Evolutionary conservation across 2,329 filamentous ascomycete genomes (phyloP).

Genomic region (Monascus ruber): DNA sequence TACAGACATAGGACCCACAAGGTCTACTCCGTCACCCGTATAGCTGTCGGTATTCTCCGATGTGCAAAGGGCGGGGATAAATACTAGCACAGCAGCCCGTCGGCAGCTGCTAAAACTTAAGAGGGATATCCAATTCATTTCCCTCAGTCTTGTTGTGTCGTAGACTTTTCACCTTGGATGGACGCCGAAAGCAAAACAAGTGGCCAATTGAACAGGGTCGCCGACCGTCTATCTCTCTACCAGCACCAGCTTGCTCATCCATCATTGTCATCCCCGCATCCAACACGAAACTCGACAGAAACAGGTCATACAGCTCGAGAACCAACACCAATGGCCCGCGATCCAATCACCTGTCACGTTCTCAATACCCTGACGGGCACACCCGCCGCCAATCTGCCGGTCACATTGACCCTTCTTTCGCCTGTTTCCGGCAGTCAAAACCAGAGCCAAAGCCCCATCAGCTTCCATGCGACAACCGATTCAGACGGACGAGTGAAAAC

Average conservation of each 20-base stretch:
- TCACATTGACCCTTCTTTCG: constrained; percentile 46
- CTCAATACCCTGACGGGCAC: constrained; percentile 39
- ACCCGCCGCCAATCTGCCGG: constrained; percentile 35
- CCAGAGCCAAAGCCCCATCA: constrained; percentile 9
- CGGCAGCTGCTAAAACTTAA: neutral
- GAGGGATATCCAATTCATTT: neutral
- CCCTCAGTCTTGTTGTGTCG: constrained; percentile 1
- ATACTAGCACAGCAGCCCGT: constrained; percentile 2
- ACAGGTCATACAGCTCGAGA: constrained; percentile 2
- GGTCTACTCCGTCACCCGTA: constrained; percentile 10
- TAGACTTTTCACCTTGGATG: constrained; percentile 9
- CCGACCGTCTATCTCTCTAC: constrained; percentile 22
- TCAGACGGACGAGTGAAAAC: constrained; percentile 36
- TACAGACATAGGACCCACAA: neutral
- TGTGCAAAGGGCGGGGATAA: constrained; percentile 12
- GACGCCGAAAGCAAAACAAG: constrained; percentile 4
- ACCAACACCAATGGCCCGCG: constrained; percentile 24
- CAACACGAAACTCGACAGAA: constrained; percentile 3
- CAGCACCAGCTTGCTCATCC: constrained; percentile 18
- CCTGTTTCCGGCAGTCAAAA: constrained; percentile 27
- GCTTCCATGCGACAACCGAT: constrained; percentile 32
- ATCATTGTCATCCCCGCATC: neutral
- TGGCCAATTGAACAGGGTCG: constrained; percentile 13
- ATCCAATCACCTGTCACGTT: constrained; percentile 40
- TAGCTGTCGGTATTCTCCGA: constrained; percentile 27